phyloP scores from a whole-genome alignment of 768 basidiomycete genomes.

The Tricholoma bakamatsutake region DNA sequence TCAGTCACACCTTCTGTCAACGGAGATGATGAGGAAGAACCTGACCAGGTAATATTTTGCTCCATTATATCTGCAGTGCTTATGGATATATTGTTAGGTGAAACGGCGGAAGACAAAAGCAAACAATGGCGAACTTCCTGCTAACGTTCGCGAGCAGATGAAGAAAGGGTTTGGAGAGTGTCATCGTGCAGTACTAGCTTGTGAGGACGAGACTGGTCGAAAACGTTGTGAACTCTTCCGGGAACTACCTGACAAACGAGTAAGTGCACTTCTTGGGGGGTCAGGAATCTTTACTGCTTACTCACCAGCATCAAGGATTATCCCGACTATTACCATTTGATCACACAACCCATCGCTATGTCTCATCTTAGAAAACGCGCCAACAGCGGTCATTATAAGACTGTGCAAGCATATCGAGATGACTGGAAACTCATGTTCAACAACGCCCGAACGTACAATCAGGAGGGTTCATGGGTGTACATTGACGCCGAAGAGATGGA shows the following conservation, averaged over 20 bases:
- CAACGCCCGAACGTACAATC: conserved; percentile 92
- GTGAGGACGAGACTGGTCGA: conserved; percentile 68
- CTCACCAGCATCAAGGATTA: conserved; percentile 53
- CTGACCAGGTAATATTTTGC: conserved; percentile 44
- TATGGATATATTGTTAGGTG: conserved; percentile 28
- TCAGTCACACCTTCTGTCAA: conserved; percentile 74
- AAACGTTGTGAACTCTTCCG: conserved; percentile 85
- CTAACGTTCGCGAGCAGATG: conserved; percentile 65
- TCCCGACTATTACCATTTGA: conserved; percentile 90
- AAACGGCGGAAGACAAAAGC: conserved; percentile 81
- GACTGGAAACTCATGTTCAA: conserved; percentile 92
- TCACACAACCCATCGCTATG: conserved; percentile 83
- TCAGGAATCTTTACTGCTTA: not conserved
- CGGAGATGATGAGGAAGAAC: conserved; percentile 76
- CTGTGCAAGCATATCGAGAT: conserved; percentile 59
- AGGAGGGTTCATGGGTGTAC: conserved; percentile 94
- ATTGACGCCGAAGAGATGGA: conserved; percentile 93
- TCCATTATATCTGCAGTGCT: not conserved
- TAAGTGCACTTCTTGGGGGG: conserved; percentile 24
- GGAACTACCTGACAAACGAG: conserved; percentile 77
- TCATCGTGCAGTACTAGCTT: conserved; percentile 64
- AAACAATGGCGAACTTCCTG: conserved; percentile 44
- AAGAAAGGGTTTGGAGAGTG: conserved; percentile 79
- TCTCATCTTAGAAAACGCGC: conserved; percentile 79
- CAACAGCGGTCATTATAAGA: conserved; percentile 65